A percentile compares a stretch with the other conserved stretches of the same genome.
Evolutionary conservation across 306 rosid species (phyloP).

Genomic region (Lathyrus aphaca): DNA sequence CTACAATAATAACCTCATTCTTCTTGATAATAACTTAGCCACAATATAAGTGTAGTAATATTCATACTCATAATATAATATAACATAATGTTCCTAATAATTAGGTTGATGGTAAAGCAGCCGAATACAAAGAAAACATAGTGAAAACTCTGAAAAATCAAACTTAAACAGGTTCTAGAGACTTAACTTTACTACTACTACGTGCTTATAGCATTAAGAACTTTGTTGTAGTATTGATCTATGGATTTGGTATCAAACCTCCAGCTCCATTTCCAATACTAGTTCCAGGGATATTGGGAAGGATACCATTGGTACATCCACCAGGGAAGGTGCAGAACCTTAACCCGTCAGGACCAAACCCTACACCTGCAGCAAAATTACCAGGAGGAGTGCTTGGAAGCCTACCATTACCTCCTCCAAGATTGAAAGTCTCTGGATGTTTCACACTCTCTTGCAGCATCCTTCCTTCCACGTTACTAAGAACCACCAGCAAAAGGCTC

Average conservation of each 20-base stretch:
- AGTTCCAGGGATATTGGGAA: background rate
- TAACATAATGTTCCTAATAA: background rate
- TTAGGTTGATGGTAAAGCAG: background rate
- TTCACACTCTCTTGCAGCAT: background rate
- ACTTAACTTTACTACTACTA: background rate
- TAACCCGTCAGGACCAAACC: conserved; percentile 1
- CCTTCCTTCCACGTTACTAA: conserved; percentile 11
- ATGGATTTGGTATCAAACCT: background rate
- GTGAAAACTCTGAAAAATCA: background rate
- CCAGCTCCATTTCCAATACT: background rate
- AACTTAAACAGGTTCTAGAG: background rate
- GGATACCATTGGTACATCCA: background rate
- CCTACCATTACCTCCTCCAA: background rate
- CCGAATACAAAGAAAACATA: background rate
- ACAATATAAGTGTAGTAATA: background rate
- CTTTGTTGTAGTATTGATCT: background rate
- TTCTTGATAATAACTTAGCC: background rate
- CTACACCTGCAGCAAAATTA: background rate
- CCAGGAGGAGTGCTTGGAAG: background rate
- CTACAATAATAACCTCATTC: no score
- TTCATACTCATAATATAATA: background rate
- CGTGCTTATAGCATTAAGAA: background rate
- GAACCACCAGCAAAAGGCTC: background rate
- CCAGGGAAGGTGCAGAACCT: conserved; percentile 3
- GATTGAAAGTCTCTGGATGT: conserved; percentile 14